Percentiles rank a stretch among this genome's conserved stretches.
phyloP scores from a whole-genome alignment of 1,139 yeast genomes.

The Tardiomyces blankii region DNA sequence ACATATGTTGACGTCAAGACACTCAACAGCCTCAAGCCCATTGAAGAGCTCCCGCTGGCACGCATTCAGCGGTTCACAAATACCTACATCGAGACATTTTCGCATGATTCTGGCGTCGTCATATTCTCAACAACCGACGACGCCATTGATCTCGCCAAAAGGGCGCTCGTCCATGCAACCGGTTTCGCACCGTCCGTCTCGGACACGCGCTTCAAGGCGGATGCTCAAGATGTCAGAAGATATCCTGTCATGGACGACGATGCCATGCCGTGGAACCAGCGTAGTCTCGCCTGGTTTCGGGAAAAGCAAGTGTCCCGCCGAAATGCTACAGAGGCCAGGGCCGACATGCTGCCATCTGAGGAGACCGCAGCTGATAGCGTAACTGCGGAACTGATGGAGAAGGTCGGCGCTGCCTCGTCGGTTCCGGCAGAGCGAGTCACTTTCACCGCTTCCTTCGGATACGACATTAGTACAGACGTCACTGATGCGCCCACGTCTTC shows the following conservation, averaged over 20 bases:
- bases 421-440: conserved; percentile 6
- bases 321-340: not conserved
- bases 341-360: not conserved
- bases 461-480: conserved; percentile 9
- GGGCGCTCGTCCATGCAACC: conserved; percentile 14
- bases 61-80: conserved; percentile 18
- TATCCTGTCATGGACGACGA: conserved; percentile 18
- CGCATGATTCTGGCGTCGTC: conserved; percentile 4
- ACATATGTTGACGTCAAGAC: conserved; percentile 10
- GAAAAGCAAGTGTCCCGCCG: conserved; percentile 4
- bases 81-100: conserved; percentile 13
- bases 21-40: conserved; percentile 8
- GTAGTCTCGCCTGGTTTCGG: conserved; percentile 15
- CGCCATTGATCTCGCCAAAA: conserved; percentile 13
- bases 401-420: not conserved
- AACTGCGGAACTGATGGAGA: not conserved
- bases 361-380: not conserved
- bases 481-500: conserved; percentile 1
- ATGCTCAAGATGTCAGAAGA: conserved; percentile 4
- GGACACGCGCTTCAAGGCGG: conserved; percentile 7
- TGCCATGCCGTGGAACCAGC: conserved; percentile 17
- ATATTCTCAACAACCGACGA: conserved; percentile 10
- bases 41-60: conserved; percentile 14
- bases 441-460: conserved; percentile 20
- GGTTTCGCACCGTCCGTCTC: conserved; percentile 11